A percentile compares a stretch with the other conserved stretches of the same genome.
Conservation (phyloP, 2,329 filamentous ascomycete species). For the Alternaria infectoria region DNA sequence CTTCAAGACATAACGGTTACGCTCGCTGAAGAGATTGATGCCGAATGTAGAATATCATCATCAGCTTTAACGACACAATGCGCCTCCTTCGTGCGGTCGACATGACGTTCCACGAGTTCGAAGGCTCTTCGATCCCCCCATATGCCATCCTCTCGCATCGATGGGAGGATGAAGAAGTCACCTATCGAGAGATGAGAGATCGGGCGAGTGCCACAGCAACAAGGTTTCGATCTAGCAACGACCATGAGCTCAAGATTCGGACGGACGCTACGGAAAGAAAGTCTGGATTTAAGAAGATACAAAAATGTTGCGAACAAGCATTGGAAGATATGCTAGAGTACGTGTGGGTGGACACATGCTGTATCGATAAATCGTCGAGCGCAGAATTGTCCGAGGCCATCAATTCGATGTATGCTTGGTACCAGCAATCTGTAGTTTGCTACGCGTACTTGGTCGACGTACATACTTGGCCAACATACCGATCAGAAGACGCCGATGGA, state of each 20-base stretch:
- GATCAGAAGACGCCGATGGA: not conserved
- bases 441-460: not conserved
- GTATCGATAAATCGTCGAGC: not conserved
- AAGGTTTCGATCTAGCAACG: fast-evolving
- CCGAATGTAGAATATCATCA: no score
- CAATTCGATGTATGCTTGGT: not conserved
- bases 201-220: not conserved
- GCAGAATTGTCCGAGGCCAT: not conserved
- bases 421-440: not conserved
- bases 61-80: no score
- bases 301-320: not conserved
- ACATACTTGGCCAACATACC: not conserved
- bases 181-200: not conserved
- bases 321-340: not conserved
- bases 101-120: not conserved
- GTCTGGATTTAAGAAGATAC: not conserved
- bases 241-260: not conserved
- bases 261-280: not conserved
- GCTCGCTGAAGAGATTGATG: no score
- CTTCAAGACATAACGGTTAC: no score
- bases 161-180: not conserved
- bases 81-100: not conserved
- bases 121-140: not conserved
- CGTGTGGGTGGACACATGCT: not conserved
- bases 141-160: not conserved